phyloP scores from a whole-genome alignment of 2,329 filamentous ascomycete species.

The Colletotrichum brevisporum region DNA sequence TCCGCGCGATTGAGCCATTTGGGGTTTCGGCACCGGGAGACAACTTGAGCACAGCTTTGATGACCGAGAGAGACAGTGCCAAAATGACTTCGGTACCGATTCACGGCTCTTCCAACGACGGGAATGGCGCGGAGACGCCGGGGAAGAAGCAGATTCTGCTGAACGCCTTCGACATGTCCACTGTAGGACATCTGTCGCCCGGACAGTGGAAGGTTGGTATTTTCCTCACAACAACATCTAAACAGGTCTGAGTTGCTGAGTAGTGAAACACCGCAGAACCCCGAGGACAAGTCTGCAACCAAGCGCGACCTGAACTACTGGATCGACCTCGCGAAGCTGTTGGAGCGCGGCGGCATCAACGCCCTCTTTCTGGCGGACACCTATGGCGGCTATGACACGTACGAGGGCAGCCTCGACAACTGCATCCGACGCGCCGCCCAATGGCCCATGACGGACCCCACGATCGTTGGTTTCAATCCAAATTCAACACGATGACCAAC shows the following conservation, averaged over 20 bases:
- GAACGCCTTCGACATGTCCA: conserved; percentile 73
- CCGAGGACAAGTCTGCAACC: conserved; percentile 70
- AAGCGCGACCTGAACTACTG: conserved; percentile 74
- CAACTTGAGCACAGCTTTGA: not conserved
- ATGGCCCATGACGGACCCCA: conserved; percentile 76
- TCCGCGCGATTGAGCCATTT: not conserved
- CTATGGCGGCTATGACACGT: conserved; percentile 75
- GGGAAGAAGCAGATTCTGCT: conserved; percentile 61
- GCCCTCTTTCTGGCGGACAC: conserved; percentile 77
- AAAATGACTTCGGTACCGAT: conserved; percentile 32
- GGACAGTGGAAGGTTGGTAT: conserved; percentile 75
- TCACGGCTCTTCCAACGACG: conserved; percentile 11
- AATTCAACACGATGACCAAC: accelerated
- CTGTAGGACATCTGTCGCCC: conserved; percentile 74
- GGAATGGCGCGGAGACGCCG: not conserved
- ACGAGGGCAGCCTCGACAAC: conserved; percentile 70
- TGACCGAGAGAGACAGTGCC: not conserved
- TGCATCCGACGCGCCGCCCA: conserved; percentile 74
- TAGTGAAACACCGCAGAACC: conserved; percentile 60
- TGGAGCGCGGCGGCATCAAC: conserved; percentile 74
- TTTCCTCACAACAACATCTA: no score
- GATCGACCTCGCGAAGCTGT: conserved; percentile 73
- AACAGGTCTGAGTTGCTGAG: not conserved
- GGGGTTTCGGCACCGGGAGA: not conserved
- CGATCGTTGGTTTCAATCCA: conserved; percentile 59